Evolutionary conservation across 192 early-diverging fungal genomes (phyloP), one percentile per base, ranked within the genome.

Genomic region (Rhizoclosmatium globosum): DNA sequence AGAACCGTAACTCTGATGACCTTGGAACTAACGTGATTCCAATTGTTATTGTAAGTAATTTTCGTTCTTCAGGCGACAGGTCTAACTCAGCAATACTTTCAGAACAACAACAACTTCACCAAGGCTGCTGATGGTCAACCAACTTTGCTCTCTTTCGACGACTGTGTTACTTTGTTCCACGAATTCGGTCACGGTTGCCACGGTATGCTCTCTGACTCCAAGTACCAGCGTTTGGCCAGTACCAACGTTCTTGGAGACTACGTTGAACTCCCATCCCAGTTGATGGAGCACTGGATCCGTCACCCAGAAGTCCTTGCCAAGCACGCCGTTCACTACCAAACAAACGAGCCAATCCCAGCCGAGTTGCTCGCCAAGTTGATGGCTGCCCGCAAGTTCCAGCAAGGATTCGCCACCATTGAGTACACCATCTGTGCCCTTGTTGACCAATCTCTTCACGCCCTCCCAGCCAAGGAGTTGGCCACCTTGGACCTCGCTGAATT

Each of bases 251-350:
- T 64, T 7, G 7, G 61, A 38, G 95, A 96, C 82, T 95, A 95
- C 88, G 94, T 95, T 0, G 95, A 96, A 79, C 79, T 96, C 61
- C 95, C 95, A 1, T 95, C 94, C 4, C 93, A 95, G 60, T 81
- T 96, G 58, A 94, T 95, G 94, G 94, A 96, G 80, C 91, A 92
- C 47, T 95, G 95, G 80, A 89, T 94, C 2, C 85, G 86, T 4
- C 91, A 93, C 19, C 93, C 93, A 1, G 80, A 88, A n/a, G 93
- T 93, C 3, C 83, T 94, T 1, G 77, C 88, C 42, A 83, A 91
- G 1, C 92, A 95, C 80, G 92, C 93, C 1, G 89, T 86, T 38
- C 88, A 94, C 62, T 84, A 91, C 83, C 84, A 87, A 64, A 94
- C 91, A 1, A 84, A 85, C 7, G 84, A 85, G 41, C 87, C 89